These are phyloP conservation scores for Nakazawaea ernobii DNA, from an alignment of 805 yeast genomes.

Conservation along the genomic window DNA sequence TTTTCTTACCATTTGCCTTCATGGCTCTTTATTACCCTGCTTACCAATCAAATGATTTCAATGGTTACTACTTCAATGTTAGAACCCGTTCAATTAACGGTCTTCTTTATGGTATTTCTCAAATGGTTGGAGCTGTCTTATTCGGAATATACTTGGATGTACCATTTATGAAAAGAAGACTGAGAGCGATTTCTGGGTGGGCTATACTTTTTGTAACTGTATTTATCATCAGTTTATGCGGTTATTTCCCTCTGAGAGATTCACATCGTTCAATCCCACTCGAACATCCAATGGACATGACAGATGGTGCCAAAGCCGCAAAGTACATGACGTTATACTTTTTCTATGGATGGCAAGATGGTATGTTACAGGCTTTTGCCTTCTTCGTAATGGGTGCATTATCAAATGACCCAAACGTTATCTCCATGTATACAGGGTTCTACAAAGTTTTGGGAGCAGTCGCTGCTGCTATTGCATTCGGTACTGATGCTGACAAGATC, in stretches of 20 bases:
- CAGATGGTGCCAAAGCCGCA: slow-evolving; percentile 5
- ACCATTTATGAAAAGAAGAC: slow-evolving; percentile 5
- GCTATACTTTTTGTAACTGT: background rate
- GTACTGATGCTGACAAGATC: slow-evolving; percentile 10
- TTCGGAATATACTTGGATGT: slow-evolving; percentile 7
- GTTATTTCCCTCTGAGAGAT: slow-evolving; percentile 13
- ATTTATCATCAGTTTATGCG: slow-evolving; percentile 5
- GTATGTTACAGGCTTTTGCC: slow-evolving; percentile 5
- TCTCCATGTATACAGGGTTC: slow-evolving; percentile 6
- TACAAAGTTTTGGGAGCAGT: slow-evolving; percentile 8
- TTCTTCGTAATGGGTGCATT: slow-evolving; percentile 9
- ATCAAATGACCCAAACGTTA: slow-evolving; percentile 5
- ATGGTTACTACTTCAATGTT: slow-evolving; percentile 7
- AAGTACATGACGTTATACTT: slow-evolving; percentile 6
- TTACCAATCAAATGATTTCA: slow-evolving; percentile 8
- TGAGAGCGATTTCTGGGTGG: slow-evolving; percentile 5
- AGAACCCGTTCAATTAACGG: slow-evolving; percentile 9
- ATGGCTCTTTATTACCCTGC: slow-evolving; percentile 9
- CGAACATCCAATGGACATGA: slow-evolving; percentile 7
- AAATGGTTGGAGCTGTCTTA: slow-evolving; percentile 7
- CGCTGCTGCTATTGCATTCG: slow-evolving; percentile 7
- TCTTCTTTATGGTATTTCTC: slow-evolving; percentile 6
- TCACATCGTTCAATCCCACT: slow-evolving; percentile 8
- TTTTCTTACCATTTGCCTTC: slow-evolving; percentile 9
- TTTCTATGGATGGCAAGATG: slow-evolving; percentile 10